Conservation (phyloP, 192 early-diverging fungal species). For the Mortierella alpina region DNA sequence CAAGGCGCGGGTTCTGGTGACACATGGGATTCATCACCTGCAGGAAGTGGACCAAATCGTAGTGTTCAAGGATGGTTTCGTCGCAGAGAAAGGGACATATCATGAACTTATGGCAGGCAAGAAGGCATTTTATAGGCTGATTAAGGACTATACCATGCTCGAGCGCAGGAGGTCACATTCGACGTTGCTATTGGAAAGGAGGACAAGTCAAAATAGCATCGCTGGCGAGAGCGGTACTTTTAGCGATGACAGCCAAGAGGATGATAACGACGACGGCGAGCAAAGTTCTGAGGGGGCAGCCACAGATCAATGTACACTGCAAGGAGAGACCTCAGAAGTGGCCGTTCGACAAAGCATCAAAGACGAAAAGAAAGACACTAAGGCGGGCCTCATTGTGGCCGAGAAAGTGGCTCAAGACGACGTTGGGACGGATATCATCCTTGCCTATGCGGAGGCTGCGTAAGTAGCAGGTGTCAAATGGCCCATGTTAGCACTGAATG, state of each 20-base stretch:
- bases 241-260: background rate
- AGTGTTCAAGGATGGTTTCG: slow-evolving; percentile 52
- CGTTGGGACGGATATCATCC: slow-evolving; percentile 21
- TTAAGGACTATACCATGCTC: slow-evolving; percentile 33
- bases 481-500: background rate
- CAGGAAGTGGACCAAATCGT: slow-evolving; percentile 60
- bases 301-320: background rate
- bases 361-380: slow-evolving; percentile 42
- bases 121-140: slow-evolving; percentile 55
- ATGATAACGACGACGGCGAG: background rate
- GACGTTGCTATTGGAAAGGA: background rate
- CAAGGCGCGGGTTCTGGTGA: slow-evolving; percentile 76
- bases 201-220: background rate
- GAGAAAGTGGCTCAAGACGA: slow-evolving; percentile 21
- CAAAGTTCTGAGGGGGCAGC: background rate
- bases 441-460: slow-evolving; percentile 36
- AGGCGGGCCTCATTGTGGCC: slow-evolving; percentile 29
- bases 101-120: slow-evolving; percentile 59
- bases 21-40: slow-evolving; percentile 61
- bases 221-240: background rate
- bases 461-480: slow-evolving; percentile 3
- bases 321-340: slow-evolving; percentile 3
- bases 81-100: slow-evolving; percentile 67
- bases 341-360: background rate
- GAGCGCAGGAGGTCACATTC: slow-evolving; percentile 12